Conservation (phyloP, 441 rosid genomes). For the Manihot esculenta region DNA sequence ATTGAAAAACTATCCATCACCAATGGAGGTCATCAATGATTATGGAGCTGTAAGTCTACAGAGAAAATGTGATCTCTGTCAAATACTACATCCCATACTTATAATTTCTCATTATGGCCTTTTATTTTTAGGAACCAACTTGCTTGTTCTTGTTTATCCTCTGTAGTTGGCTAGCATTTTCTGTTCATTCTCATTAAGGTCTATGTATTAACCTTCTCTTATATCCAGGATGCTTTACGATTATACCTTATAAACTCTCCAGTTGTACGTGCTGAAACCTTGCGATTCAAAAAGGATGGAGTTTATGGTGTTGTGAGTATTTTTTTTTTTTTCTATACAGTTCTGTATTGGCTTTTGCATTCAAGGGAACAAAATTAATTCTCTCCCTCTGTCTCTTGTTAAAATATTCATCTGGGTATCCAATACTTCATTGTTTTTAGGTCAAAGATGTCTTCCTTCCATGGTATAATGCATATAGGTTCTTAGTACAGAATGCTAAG, state of each 20-base stretch:
- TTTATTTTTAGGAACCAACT: neutral
- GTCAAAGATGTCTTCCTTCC: conserved; percentile 99
- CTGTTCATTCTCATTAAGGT: conserved; percentile 13
- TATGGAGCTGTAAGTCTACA: conserved; percentile 85
- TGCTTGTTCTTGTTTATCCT: conserved; percentile 14
- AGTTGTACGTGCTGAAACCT: conserved; percentile 92
- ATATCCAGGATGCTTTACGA: conserved; percentile 82
- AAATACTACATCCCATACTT: neutral
- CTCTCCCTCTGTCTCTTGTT: neutral
- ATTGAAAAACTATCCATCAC: conserved; percentile 87
- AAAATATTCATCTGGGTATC: neutral
- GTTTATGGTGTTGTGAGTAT: conserved; percentile 92
- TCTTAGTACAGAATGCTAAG: conserved; percentile 96
- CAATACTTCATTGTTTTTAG: conserved; percentile 38
- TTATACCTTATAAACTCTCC: conserved; percentile 97
- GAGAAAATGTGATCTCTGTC: neutral
- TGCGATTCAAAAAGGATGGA: conserved; percentile 92
- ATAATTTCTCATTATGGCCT: neutral
- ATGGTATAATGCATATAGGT: conserved; percentile 99
- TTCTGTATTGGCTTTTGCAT: conserved; percentile 17
- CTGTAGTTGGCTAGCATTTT: conserved; percentile 3
- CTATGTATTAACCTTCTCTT: conserved; percentile 8
- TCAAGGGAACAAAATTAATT: conserved; percentile 4
- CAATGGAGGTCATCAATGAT: conserved; percentile 80
- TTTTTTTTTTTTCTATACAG: conserved; percentile 12